Conservation (phyloP, 2,329 filamentous ascomycete genomes). For the Paraconiothyrium sp. region DNA sequence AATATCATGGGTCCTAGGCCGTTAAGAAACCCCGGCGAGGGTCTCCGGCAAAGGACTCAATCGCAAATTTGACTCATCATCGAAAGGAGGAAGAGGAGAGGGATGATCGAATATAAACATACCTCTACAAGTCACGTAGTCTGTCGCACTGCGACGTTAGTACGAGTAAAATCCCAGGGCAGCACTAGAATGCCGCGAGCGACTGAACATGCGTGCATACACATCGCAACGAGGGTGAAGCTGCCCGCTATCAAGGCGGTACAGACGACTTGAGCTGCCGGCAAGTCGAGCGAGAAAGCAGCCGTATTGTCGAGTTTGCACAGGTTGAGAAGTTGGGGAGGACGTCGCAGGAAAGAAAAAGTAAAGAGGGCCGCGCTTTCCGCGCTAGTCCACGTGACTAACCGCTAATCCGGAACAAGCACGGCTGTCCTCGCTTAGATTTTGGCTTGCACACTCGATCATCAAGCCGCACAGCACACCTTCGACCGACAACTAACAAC, state of each 20-base stretch:
- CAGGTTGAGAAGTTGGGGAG: background rate
- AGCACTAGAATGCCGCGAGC: too few species aligned
- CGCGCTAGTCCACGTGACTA: background rate
- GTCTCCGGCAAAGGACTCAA: slow-evolving; percentile 87
- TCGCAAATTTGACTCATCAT: slow-evolving; percentile 99
- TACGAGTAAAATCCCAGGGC: background rate
- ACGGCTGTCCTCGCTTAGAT: background rate
- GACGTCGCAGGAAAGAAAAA: slow-evolving; percentile 5
- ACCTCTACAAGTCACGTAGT: background rate
- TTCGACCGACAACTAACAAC: slow-evolving; percentile 39
- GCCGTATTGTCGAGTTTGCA: background rate
- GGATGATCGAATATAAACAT: slow-evolving; percentile 20
- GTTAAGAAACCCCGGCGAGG: slow-evolving; percentile 91
- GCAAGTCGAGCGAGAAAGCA: background rate
- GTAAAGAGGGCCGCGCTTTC: background rate
- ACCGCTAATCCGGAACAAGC: too few species aligned
- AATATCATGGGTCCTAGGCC: slow-evolving; percentile 82
- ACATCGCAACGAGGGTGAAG: background rate
- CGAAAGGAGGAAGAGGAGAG: slow-evolving; percentile 19
- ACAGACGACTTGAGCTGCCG: too few species aligned
- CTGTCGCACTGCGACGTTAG: slow-evolving; percentile 7
- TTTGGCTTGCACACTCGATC: slow-evolving; percentile 14
- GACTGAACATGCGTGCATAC: background rate
- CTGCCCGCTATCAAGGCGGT: background rate
- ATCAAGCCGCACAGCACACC: slow-evolving; percentile 24